A percentile compares a stretch with the other conserved stretches of the same genome.
phyloP scores from a whole-genome alignment of 78 protist species.

The Chrysochromulina parva region DNA sequence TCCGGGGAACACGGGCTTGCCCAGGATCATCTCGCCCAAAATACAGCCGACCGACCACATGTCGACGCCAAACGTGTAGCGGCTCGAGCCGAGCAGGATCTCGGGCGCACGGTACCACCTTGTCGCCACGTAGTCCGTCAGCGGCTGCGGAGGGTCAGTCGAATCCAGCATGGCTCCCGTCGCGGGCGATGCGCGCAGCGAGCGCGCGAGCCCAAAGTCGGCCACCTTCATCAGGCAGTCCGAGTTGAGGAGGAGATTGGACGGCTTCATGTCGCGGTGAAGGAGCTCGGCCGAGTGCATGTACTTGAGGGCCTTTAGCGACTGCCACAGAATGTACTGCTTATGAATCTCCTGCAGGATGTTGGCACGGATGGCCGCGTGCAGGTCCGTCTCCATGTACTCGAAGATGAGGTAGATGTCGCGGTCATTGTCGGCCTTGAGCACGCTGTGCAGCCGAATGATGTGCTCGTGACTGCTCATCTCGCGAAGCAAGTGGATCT shows the following conservation, averaged over 20 bases:
- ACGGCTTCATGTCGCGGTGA: conserved; percentile 55
- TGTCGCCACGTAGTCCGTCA: conserved; percentile 99
- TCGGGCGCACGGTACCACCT: conserved; percentile 77
- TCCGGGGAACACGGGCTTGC: conserved; percentile 97
- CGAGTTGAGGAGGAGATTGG: conserved; percentile 44
- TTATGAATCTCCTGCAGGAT: conserved; percentile 97
- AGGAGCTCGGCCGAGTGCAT: conserved; percentile 90
- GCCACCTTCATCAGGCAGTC: conserved; percentile 69
- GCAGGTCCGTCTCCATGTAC: conserved; percentile 91
- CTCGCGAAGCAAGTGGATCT: too few species aligned
- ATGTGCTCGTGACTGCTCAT: conserved; percentile 82
- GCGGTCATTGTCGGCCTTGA: conserved; percentile 93
- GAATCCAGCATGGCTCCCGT: neutral
- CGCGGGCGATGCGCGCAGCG: conserved; percentile 34
- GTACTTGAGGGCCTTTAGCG: conserved; percentile 88
- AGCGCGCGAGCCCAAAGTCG: conserved; percentile 92
- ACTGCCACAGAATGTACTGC: conserved; percentile 92
- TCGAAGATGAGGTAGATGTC: conserved; percentile 97
- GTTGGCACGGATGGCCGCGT: conserved; percentile 96
- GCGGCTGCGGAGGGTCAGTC: conserved; percentile 26
- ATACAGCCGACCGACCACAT: conserved; percentile 44
- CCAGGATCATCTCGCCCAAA: conserved; percentile 62
- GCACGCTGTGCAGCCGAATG: conserved; percentile 81
- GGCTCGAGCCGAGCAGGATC: conserved; percentile 35
- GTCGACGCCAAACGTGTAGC: conserved; percentile 32